These are phyloP conservation scores for Candida broadrunensis DNA, from an alignment of 805 yeast genomes.

Conservation along the genomic window DNA sequence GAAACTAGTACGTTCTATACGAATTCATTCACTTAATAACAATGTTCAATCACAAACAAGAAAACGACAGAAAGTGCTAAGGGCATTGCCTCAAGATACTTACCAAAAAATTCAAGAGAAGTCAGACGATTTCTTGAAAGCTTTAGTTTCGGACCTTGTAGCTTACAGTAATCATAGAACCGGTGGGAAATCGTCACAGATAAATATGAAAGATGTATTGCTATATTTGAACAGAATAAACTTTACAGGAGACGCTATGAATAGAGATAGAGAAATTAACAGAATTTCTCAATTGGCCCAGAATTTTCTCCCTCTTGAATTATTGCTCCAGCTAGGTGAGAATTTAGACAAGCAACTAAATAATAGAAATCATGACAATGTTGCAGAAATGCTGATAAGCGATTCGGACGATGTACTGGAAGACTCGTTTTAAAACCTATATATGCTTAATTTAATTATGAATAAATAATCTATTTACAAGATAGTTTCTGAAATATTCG, in stretches of 20 bases:
- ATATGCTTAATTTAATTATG: no score
- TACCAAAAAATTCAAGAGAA: constrained; percentile 20
- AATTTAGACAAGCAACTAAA: constrained; percentile 11
- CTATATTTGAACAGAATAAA: constrained; percentile 30
- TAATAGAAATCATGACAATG: no score
- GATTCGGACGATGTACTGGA: constrained; percentile 1
- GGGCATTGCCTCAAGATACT: constrained; percentile 9
- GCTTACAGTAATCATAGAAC: constrained; percentile 35
- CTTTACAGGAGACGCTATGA: constrained; percentile 9
- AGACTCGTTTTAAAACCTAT: background rate
- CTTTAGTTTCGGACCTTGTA: constrained; percentile 28
- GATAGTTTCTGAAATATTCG: no score
- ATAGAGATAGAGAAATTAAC: constrained; percentile 11
- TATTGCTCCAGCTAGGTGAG: constrained; percentile 29
- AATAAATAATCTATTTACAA: constrained; percentile 3
- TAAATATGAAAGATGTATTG: constrained; percentile 34
- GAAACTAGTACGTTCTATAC: constrained; percentile 10
- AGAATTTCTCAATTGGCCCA: constrained; percentile 31
- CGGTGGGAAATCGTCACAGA: constrained; percentile 14
- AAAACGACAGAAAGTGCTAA: constrained; percentile 3
- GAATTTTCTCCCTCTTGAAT: constrained; percentile 33
- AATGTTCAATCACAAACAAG: constrained; percentile 2
- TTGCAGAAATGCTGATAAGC: background rate
- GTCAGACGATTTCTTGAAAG: constrained; percentile 28
- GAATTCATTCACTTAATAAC: background rate